Percentiles rank a stretch among this genome's conserved stretches.
phyloP scores from a whole-genome alignment of 2,329 filamentous ascomycete genomes.

The Orbilia blumenaviensis region DNA sequence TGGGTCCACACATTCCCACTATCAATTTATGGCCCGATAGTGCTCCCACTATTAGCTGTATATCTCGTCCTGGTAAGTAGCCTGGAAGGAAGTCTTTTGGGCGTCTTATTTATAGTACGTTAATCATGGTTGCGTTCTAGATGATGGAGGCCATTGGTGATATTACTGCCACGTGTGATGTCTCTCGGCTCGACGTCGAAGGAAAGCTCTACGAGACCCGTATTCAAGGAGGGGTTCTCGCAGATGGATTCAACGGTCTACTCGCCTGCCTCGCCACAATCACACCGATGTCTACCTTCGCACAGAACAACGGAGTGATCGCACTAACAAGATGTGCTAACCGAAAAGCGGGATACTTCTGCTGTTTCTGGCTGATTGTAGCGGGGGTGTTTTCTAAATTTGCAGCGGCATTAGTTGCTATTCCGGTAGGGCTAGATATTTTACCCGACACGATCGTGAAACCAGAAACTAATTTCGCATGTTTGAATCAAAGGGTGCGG shows the following conservation, averaged over 20 bases:
- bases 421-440: constrained; percentile 64
- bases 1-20: constrained; percentile 77
- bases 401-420: constrained; percentile 73
- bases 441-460: constrained; percentile 61
- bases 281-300: constrained; percentile 74
- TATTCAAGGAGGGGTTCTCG: constrained; percentile 74
- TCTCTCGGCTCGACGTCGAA: constrained; percentile 71
- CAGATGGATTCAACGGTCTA: constrained; percentile 71
- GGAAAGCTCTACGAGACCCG: constrained; percentile 73
- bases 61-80: constrained; percentile 26
- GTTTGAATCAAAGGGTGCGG: constrained; percentile 57
- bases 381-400: constrained; percentile 78
- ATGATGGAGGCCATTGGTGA: constrained; percentile 75
- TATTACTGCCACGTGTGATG: constrained; percentile 74
- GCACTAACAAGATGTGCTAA: constrained; percentile 74
- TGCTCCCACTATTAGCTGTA: constrained; percentile 64
- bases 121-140: constrained; percentile 65
- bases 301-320: constrained; percentile 74
- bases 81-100: background rate
- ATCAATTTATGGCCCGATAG: constrained; percentile 72
- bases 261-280: constrained; percentile 70
- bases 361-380: constrained; percentile 72
- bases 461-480: background rate
- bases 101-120: background rate
- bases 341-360: constrained; percentile 73